Base-by-base conservation (phyloP, 2,329 filamentous ascomycete species). In the Claviceps monticola region DNA sequence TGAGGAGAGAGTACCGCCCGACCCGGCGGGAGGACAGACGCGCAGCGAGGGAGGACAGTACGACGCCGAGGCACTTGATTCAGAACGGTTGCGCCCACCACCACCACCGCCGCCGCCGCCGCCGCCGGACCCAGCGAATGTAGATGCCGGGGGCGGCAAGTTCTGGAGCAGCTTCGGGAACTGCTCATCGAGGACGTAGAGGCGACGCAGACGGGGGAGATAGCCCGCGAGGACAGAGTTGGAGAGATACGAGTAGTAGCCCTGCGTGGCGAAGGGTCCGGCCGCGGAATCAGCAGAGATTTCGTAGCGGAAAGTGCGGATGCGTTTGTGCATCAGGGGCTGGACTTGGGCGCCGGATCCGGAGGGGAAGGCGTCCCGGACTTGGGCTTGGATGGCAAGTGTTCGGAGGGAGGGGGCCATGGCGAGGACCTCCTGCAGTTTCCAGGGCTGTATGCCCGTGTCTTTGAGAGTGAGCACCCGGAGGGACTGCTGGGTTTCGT, bases 201-300 rank as follows among this genome's bases (percentile, higher is more conserved):
- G 77, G 21, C 83, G 79, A 38, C 76, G 76, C 8, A 97, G 74
- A 38, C 76, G 78, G 1, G 89, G 88, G 7, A 97, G 75, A 7
- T 80, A 78, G 55, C 84, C 84, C 16, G 81, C 78, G 54, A 93
- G 79, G 36, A 97, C 78, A 0, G 88, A 95, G n/a, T 79, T 79
- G 26, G 88, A 83, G 19, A 97, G 79, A 66, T 95, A 95, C 55
- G 80, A 79, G 67, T 96, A 95, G 70, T 95, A 94, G 17, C 76
- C 76, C 9, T 72, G 67, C 0, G 76, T 76, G 8, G 73, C 69
- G 54, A 80, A 84, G 11, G 82, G 74, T 21, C 80, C 78, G 0
- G 78, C 70, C 4, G 72, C 65, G 0, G 78, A 69, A 9, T 72
- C 72, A 3, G 80, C 75, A 11, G 80, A 84, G 63, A 97, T 86